Base-by-base conservation (phyloP, 164 flowering plant species). In the Sextonia rubra region DNA sequence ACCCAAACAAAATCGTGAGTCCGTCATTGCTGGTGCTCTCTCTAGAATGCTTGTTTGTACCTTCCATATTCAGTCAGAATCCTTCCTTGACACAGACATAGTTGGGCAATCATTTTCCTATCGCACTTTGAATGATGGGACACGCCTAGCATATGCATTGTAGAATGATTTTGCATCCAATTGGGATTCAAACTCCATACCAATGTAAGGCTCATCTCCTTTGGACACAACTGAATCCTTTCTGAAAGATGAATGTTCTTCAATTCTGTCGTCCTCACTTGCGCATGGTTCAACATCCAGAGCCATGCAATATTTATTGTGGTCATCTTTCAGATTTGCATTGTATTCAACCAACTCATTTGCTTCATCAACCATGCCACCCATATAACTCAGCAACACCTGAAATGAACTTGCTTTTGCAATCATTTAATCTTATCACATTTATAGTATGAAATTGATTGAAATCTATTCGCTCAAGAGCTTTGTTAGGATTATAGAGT, bases 131-230 rank as follows among this genome's bases (percentile, higher is more conserved):
- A 73, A n/a, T 71, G 55, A 58, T 68, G 63, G 8, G 76, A 52
- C 64, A 65, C 66, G 30, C 32, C 69, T 55, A 6, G 76, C 76
- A 67, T 73, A 73, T 15, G 62, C 71, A 68, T 73, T 73, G 48
- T 56, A 7, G 64, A 29, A 44, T 47, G 64, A 23, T 32, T 32
- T 74, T 18, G 66, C 70, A 47, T 26, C 72, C 26, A 24, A 56
- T 44, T 68, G 64, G 7, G 76, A 37, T 22, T 68, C 76, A 58
- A 74, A 74, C 71, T 74, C 71, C 72, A 74, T 60, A 37, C 76
- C 76, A 23, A 67, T 71, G 32, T 74, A 68, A 2, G 76, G 72
- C 30, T 68, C 71, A 37, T 60, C 52, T 60, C 17, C 66, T n/a
- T 70, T 15, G 22, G 1, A 4, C 24, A 22, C 64, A 58, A 29